These are phyloP conservation scores for Venturia asperata DNA, from an alignment of 2,329 filamentous ascomycete genomes.

Conservation along the genomic window DNA sequence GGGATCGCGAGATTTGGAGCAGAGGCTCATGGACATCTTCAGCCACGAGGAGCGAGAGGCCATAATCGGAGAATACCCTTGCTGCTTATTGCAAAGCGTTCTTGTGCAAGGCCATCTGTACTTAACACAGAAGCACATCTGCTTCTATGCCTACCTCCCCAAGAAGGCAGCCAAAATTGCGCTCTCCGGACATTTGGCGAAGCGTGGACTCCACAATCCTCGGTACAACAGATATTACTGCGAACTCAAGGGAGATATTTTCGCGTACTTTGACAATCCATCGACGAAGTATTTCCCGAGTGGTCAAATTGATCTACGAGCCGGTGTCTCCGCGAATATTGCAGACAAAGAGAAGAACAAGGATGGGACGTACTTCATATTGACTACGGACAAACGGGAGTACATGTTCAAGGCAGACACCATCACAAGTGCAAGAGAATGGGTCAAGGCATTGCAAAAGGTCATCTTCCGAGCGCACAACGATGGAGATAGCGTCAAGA, in stretches of 20 bases:
- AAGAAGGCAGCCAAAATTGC: conserved; percentile 69
- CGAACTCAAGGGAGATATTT: conserved; percentile 78
- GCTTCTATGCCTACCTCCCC: conserved; percentile 95
- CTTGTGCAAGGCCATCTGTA: conserved; percentile 93
- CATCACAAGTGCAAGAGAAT: conserved; percentile 80
- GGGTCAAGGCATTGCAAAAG: conserved; percentile 88
- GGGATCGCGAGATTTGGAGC: conserved; percentile 49
- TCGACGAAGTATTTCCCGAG: conserved; percentile 85
- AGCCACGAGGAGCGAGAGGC: conserved; percentile 70
- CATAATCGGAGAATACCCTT: conserved; percentile 88
- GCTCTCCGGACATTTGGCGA: conserved; percentile 83
- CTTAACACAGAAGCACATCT: conserved; percentile 85
- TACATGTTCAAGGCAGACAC: conserved; percentile 90
- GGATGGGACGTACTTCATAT: conserved; percentile 68
- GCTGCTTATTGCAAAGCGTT: conserved; percentile 86
- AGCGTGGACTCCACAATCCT: conserved; percentile 80
- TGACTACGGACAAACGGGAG: conserved; percentile 73
- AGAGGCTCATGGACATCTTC: conserved; percentile 59
- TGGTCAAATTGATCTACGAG: conserved; percentile 85
- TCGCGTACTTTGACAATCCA: conserved; percentile 81
- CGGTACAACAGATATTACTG: conserved; percentile 92
- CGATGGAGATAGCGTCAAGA: conserved; percentile 94
- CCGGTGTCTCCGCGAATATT: conserved; percentile 79
- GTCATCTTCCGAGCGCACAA: conserved; percentile 95
- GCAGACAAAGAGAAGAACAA: conserved; percentile 64